Conservation (phyloP, 495 filamentous ascomycete species). For the Penicillium taxi region DNA sequence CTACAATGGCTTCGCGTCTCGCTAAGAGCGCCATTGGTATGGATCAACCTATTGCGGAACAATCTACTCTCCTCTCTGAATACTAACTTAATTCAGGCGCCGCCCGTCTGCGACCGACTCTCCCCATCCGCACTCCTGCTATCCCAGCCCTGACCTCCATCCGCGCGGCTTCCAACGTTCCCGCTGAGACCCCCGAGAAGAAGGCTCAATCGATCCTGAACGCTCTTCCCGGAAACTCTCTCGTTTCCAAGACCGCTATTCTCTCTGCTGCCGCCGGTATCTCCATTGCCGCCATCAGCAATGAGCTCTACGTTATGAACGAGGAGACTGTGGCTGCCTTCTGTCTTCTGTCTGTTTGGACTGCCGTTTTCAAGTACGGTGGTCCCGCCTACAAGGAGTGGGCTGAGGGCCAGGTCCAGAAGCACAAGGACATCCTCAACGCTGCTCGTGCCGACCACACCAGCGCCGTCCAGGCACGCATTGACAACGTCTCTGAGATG, state of each 20-base stretch:
- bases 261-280: constrained; percentile 86
- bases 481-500: constrained; percentile 88
- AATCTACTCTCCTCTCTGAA: constrained; percentile 8
- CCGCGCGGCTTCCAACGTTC: constrained; percentile 68
- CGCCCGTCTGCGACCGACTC: constrained; percentile 72
- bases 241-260: constrained; percentile 91
- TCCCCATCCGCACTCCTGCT: constrained; percentile 64
- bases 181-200: constrained; percentile 75
- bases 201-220: constrained; percentile 95
- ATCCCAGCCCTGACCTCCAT: constrained; percentile 57
- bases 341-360: constrained; percentile 83
- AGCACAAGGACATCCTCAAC: constrained; percentile 90
- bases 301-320: constrained; percentile 98
- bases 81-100: constrained; percentile 56
- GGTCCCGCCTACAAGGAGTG: constrained; percentile 88
- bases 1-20: constrained; percentile 89
- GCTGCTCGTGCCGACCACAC: constrained; percentile 89
- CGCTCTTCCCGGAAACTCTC: constrained; percentile 71
- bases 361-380: constrained; percentile 78
- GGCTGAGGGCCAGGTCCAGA: constrained; percentile 77
- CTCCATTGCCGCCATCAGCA: constrained; percentile 92
- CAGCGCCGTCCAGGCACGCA: constrained; percentile 84
- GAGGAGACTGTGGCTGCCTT: constrained; percentile 92
- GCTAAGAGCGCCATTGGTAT: constrained; percentile 86
- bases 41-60: constrained; percentile 23